Percentiles rank a stretch among this genome's conserved stretches.
Conservation (phyloP, 2,329 filamentous ascomycete genomes). For the Fusarium annulatum region DNA sequence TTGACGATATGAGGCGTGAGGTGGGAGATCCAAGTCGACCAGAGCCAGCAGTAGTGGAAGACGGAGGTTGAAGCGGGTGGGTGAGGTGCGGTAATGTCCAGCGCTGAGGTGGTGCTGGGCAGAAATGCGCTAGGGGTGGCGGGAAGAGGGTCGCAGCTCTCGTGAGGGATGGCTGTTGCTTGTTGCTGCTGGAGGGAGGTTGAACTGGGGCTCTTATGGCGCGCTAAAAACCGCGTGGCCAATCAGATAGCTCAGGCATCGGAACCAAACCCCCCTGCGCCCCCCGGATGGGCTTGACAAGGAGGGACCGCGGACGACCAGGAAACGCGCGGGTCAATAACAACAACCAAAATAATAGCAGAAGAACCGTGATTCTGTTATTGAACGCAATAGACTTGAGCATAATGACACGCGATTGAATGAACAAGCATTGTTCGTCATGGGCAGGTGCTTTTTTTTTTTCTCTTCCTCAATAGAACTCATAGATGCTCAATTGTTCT, state of each 20-base stretch:
- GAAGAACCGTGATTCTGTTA: conserved; percentile 26
- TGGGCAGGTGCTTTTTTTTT: neutral
- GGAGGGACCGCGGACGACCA: conserved; percentile 42
- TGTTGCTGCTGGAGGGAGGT: conserved; percentile 43
- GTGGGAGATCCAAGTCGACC: conserved; percentile 37
- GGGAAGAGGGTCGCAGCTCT: conserved; percentile 43
- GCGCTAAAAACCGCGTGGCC: conserved; percentile 39
- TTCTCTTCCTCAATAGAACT: neutral
- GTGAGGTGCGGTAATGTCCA: conserved; percentile 28
- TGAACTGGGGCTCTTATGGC: conserved; percentile 41
- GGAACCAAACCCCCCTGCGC: conserved; percentile 24
- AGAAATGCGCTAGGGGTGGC: conserved; percentile 41
- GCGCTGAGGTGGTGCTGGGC: conserved; percentile 5
- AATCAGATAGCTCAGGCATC: conserved; percentile 34
- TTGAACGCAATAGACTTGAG: conserved; percentile 12
- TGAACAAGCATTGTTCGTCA: neutral
- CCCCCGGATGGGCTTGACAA: conserved; percentile 23
- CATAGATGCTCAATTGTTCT: neutral
- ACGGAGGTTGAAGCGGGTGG: conserved; percentile 37
- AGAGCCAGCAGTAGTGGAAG: conserved; percentile 32
- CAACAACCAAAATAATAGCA: conserved; percentile 45
- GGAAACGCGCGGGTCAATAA: conserved; percentile 47
- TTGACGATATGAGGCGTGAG: conserved; percentile 33
- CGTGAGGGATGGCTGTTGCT: conserved; percentile 41
- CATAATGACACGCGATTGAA: conserved; percentile 3